A percentile compares a stretch with the other conserved stretches of the same genome.
phyloP scores from a whole-genome alignment of 495 filamentous ascomycete genomes.

The Neurospora africana region DNA sequence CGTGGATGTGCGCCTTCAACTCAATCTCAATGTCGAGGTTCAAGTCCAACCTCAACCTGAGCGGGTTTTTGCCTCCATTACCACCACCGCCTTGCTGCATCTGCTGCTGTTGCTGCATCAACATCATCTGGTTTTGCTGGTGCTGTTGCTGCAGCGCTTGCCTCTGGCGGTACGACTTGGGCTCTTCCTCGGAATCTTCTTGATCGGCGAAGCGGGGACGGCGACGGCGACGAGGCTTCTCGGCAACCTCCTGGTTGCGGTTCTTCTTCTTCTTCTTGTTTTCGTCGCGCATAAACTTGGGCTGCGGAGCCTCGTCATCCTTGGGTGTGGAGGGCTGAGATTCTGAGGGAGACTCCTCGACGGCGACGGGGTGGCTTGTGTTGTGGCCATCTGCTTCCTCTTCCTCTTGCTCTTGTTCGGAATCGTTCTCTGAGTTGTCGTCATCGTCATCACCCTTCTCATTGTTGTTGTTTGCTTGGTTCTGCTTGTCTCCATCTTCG shows the following conservation, averaged over 20 bases:
- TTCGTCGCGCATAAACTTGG: constrained; percentile 24
- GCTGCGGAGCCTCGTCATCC: constrained; percentile 22
- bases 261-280: constrained; percentile 9
- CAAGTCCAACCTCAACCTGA: constrained; percentile 68
- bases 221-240: constrained; percentile 7
- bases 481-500: constrained; percentile 8
- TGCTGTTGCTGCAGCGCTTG: constrained; percentile 14
- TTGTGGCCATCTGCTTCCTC: constrained; percentile 11
- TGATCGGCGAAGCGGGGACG: constrained; percentile 1
- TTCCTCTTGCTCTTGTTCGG: constrained; percentile 13
- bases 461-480: constrained; percentile 8
- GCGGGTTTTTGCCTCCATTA: constrained; percentile 54
- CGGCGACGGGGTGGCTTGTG: neutral
- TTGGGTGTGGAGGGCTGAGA: constrained; percentile 26
- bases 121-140: constrained; percentile 16
- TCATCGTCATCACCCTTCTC: constrained; percentile 3
- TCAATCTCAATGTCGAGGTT: constrained; percentile 86
- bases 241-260: constrained; percentile 12
- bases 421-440: constrained; percentile 4
- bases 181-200: constrained; percentile 5
- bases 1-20: constrained; percentile 85
- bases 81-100: constrained; percentile 20
- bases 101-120: constrained; percentile 14
- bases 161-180: constrained; percentile 13
- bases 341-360: constrained; percentile 3